These are phyloP conservation scores for Stachybotrys elegans DNA, from an alignment of 2,329 filamentous ascomycete genomes.

Conservation along the genomic window DNA sequence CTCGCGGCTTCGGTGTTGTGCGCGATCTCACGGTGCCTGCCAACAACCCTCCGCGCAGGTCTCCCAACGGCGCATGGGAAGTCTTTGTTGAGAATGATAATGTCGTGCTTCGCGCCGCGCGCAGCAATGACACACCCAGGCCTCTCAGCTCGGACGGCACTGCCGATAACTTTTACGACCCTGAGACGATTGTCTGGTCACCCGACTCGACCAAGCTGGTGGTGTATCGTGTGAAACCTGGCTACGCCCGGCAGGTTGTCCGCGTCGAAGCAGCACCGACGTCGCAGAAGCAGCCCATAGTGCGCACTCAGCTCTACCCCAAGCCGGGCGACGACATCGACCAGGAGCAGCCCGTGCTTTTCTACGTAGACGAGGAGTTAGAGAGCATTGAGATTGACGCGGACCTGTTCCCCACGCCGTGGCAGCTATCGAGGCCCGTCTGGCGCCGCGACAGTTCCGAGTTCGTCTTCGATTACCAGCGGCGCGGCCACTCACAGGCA, in stretches of 20 bases:
- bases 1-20: slow-evolving; percentile 6
- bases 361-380: slow-evolving; percentile 2
- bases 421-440: slow-evolving; percentile 6
- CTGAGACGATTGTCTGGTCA: slow-evolving; percentile 7
- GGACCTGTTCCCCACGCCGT: slow-evolving; percentile 6
- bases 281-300: slow-evolving; percentile 7
- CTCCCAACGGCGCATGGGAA: slow-evolving; percentile 5
- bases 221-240: slow-evolving; percentile 5
- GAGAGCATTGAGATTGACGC: slow-evolving; percentile 6
- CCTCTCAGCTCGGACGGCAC: slow-evolving; percentile 5
- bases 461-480: slow-evolving; percentile 8
- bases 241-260: slow-evolving; percentile 5
- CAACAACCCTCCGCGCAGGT: slow-evolving; percentile 5
- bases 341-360: slow-evolving; percentile 6
- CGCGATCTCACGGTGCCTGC: slow-evolving; percentile 6
- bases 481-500: slow-evolving; percentile 4
- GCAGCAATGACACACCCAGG: slow-evolving; percentile 4
- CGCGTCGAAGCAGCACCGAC: slow-evolving; percentile 6
- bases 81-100: slow-evolving; percentile 5
- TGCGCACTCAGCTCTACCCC: slow-evolving; percentile 5
- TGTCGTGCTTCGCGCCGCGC: slow-evolving; percentile 2
- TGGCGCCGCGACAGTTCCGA: slow-evolving; percentile 6
- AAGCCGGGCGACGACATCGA: slow-evolving; percentile 7
- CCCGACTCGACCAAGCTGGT: slow-evolving; percentile 7
- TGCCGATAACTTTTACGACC: slow-evolving; percentile 7